phyloP scores from a whole-genome alignment of 345 rosid genomes.

The Aurinia saxatilis region DNA sequence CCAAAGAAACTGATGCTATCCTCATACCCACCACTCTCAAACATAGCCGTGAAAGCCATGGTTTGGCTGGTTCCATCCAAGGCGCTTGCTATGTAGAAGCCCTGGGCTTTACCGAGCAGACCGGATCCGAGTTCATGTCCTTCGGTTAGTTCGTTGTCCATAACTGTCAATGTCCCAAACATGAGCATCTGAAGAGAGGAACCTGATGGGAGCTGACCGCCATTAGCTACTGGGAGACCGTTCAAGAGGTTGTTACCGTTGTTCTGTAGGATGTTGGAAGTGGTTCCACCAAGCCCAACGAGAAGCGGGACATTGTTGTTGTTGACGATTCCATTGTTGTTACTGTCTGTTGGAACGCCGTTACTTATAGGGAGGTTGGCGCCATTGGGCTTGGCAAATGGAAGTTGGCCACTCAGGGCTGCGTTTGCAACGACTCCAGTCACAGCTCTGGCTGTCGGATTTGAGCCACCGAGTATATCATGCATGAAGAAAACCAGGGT shows the following conservation, averaged over 20 bases:
- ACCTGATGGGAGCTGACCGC: constrained; percentile 50
- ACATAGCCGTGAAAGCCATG: constrained; percentile 77
- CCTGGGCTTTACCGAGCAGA: constrained; percentile 74
- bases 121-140: constrained; percentile 60
- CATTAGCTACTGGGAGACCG: constrained; percentile 37
- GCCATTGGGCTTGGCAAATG: constrained; percentile 82
- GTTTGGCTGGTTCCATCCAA: constrained; percentile 70
- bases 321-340: constrained; percentile 54
- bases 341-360: constrained; percentile 48
- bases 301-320: constrained; percentile 80
- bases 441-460: constrained; percentile 61
- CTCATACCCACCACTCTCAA: constrained; percentile 52
- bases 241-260: constrained; percentile 40
- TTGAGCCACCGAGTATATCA: constrained; percentile 70
- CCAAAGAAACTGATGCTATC: constrained; percentile 77
- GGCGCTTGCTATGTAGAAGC: constrained; percentile 66
- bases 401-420: constrained; percentile 59
- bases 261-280: constrained; percentile 40
- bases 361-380: constrained; percentile 56
- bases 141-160: constrained; percentile 69
- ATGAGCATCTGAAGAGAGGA: constrained; percentile 47
- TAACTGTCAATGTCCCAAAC: constrained; percentile 76
- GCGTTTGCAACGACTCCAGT: constrained; percentile 61
- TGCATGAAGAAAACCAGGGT: constrained; percentile 64
- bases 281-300: constrained; percentile 57